Percentiles rank a stretch among this genome's conserved stretches.
These are phyloP conservation scores for Galerina sulciceps DNA, from an alignment of 768 basidiomycete genomes.

Conservation along the genomic window DNA sequence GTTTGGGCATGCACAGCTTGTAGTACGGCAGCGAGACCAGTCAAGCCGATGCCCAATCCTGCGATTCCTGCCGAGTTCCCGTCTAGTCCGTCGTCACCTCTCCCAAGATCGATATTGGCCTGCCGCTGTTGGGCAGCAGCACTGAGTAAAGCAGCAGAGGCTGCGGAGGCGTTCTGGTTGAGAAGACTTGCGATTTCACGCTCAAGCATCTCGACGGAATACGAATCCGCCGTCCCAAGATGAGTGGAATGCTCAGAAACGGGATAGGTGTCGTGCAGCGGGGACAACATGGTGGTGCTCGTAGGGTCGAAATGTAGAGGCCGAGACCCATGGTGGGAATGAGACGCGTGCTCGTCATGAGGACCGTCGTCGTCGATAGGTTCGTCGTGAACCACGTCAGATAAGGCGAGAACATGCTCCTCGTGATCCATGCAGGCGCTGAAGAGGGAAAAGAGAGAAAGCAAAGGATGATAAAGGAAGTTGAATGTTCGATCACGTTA, in stretches of 20 bases:
- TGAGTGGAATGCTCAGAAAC: conserved; percentile 42
- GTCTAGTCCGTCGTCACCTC: conserved; percentile 32
- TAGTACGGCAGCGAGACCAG: conserved; percentile 75
- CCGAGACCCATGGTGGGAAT: conserved; percentile 32
- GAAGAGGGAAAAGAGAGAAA: not conserved
- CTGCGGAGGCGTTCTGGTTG: conserved; percentile 74
- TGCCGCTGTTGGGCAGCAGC: conserved; percentile 75
- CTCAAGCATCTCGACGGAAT: conserved; percentile 76
- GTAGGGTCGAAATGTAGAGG: conserved; percentile 35
- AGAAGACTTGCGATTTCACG: conserved; percentile 77
- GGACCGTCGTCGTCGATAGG: conserved; percentile 64
- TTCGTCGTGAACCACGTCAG: conserved; percentile 86
- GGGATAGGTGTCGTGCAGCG: conserved; percentile 39
- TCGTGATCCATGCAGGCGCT: conserved; percentile 51
- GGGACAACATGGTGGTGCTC: conserved; percentile 39
- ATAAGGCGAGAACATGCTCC: conserved; percentile 73
- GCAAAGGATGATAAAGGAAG: conserved; percentile 1
- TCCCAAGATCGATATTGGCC: conserved; percentile 43
- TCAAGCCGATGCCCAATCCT: conserved; percentile 60
- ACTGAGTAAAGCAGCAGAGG: conserved; percentile 63
- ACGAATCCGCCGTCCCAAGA: conserved; percentile 47
- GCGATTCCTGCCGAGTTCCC: conserved; percentile 34
- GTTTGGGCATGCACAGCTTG: conserved; percentile 74
- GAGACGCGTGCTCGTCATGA: conserved; percentile 30
- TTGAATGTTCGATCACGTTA: not conserved